These are phyloP conservation scores for Avena sativa DNA, from an alignment of 176 grass and related monocot species.

Conservation along the genomic window DNA sequence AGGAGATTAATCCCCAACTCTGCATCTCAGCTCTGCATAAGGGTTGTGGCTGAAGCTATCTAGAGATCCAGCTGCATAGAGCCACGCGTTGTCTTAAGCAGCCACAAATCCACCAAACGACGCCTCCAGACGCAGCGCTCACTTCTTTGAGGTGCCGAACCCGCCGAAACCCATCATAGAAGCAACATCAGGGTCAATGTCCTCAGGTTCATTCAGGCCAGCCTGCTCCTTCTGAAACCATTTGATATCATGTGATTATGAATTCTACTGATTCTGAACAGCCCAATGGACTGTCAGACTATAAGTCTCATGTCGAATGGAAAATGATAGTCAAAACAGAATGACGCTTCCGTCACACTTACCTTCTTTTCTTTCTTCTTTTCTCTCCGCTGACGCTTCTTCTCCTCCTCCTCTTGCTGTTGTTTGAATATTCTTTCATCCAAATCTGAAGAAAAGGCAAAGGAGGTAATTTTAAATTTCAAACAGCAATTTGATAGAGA, in stretches of 20 bases:
- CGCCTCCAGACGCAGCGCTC: neutral
- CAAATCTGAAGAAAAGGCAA: conserved; percentile 63
- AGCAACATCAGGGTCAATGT: conserved; percentile 79
- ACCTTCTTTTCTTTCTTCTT: conserved; percentile 98
- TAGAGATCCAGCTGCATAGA: neutral
- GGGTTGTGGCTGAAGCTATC: neutral
- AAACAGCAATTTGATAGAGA: neutral
- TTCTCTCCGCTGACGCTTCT: conserved; percentile 76
- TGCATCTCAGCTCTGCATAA: neutral
- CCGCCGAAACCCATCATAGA: conserved; percentile 94
- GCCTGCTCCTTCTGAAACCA: conserved; percentile 75
- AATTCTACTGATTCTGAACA: conserved; percentile 9
- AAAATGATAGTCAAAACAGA: neutral
- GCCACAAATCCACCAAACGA: neutral
- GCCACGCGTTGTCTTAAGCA: neutral
- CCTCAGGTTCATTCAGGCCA: conserved; percentile 68
- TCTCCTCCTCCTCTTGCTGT: conserved; percentile 94
- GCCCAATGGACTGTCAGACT: neutral
- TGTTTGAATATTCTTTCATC: conserved; percentile 98
- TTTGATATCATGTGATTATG: conserved; percentile 28
- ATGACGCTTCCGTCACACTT: neutral
- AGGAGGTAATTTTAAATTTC: neutral
- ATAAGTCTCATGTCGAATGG: neutral
- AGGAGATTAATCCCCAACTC: neutral
- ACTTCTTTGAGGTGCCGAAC: conserved; percentile 82